Evolutionary conservation across 345 rosid genomes (phyloP).

Genomic region (Aurinia saxatilis): DNA sequence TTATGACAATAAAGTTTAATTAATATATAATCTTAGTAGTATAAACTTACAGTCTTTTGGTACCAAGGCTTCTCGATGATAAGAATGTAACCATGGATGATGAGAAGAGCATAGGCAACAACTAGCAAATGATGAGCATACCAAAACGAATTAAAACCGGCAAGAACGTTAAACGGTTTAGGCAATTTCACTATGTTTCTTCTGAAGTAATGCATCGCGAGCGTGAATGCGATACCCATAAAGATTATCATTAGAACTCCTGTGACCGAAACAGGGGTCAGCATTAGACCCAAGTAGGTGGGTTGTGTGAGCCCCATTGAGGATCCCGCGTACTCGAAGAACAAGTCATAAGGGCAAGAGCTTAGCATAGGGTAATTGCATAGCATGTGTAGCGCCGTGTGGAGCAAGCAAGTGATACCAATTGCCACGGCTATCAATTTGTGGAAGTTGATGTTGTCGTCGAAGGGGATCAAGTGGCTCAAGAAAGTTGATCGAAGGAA

Average conservation of each 20-base stretch:
- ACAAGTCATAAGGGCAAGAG: constrained; percentile 32
- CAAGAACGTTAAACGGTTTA: constrained; percentile 50
- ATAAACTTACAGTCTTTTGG: constrained; percentile 42
- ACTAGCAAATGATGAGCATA: constrained; percentile 81
- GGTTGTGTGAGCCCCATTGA: constrained; percentile 49
- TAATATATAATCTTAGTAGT: too few relatives aligned
- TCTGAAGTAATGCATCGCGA: constrained; percentile 59
- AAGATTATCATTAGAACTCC: constrained; percentile 50
- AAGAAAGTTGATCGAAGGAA: constrained; percentile 55
- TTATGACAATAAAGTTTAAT: too few relatives aligned
- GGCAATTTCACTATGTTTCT: constrained; percentile 60
- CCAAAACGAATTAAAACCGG: constrained; percentile 94
- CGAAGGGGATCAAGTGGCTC: constrained; percentile 58
- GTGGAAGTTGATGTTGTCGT: constrained; percentile 83
- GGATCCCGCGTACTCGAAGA: constrained; percentile 28
- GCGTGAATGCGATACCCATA: constrained; percentile 57
- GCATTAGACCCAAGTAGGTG: constrained; percentile 44
- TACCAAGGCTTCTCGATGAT: constrained; percentile 57
- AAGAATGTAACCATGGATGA: constrained; percentile 75
- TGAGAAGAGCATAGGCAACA: constrained; percentile 50
- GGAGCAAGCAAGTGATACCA: constrained; percentile 34
- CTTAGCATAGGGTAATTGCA: constrained; percentile 56
- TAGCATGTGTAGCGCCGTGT: constrained; percentile 43
- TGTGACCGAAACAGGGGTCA: constrained; percentile 42
- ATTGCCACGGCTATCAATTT: constrained; percentile 49